Conservation (phyloP, 2,329 filamentous ascomycete genomes). For the Clonostachys solani region DNA sequence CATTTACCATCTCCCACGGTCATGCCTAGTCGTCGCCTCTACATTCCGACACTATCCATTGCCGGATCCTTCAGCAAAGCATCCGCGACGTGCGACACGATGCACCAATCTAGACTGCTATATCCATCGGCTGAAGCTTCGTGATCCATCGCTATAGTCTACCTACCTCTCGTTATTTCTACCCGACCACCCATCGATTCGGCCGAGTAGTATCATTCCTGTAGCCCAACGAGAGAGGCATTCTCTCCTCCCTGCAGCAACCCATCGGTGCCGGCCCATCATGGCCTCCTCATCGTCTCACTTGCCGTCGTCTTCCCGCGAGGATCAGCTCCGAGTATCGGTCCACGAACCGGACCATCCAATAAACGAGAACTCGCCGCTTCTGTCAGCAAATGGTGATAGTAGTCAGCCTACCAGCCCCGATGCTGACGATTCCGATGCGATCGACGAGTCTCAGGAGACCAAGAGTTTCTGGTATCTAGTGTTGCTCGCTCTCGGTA, state of each 20-base stretch:
- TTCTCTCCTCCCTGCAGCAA: too few relatives aligned
- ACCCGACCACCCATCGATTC: not conserved
- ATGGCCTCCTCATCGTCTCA: not conserved
- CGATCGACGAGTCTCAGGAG: slow-evolving; percentile 37
- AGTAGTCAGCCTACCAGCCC: slow-evolving; percentile 1
- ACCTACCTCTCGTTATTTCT: not conserved
- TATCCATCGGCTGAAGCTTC: too few relatives aligned
- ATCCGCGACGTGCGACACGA: too few relatives aligned
- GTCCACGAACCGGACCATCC: slow-evolving; percentile 9
- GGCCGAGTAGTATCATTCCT: not conserved
- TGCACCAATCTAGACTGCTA: too few relatives aligned
- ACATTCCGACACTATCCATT: too few relatives aligned
- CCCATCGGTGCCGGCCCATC: not conserved
- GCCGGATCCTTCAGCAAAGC: too few relatives aligned
- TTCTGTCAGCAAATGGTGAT: slow-evolving; percentile 12
- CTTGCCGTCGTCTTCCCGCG: not conserved
- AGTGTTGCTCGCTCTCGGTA: slow-evolving; percentile 78
- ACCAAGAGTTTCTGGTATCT: slow-evolving; percentile 85
- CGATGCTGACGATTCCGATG: slow-evolving; percentile 3
- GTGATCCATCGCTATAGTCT: too few relatives aligned
- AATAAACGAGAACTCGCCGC: slow-evolving; percentile 21
- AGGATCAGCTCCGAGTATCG: slow-evolving; percentile 4
- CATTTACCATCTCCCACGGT: too few relatives aligned
- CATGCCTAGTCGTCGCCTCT: too few relatives aligned
- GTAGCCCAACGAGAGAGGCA: not conserved